Percentiles rank a stretch among this genome's conserved stretches.
phyloP scores from a whole-genome alignment of 495 filamentous ascomycete species.

The Haplographium delicatum region DNA sequence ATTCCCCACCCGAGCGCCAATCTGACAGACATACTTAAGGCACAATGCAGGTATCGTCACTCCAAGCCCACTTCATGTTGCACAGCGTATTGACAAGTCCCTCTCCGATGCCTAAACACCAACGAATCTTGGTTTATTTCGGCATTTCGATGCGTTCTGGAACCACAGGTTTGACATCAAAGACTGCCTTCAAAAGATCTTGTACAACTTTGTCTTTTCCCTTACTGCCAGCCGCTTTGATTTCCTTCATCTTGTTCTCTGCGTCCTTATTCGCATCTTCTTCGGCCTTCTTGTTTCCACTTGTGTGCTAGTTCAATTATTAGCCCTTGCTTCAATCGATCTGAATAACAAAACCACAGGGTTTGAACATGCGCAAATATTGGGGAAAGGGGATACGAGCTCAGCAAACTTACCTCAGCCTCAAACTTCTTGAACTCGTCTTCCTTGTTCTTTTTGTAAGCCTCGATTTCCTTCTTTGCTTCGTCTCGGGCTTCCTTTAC shows the following conservation, averaged over 20 bases:
- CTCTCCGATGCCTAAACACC: background rate
- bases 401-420: constrained; percentile 61
- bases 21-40: background rate
- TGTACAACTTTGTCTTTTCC: constrained; percentile 73
- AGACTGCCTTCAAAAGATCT: constrained; percentile 72
- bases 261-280: constrained; percentile 58
- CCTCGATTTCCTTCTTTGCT: constrained; percentile 97
- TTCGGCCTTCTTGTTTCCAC: constrained; percentile 50
- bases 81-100: background rate
- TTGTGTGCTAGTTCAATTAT: constrained; percentile 36
- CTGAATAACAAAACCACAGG: background rate
- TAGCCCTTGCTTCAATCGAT: background rate
- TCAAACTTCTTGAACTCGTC: constrained; percentile 94
- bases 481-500: constrained; percentile 93
- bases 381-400: background rate
- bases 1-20: no score
- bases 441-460: constrained; percentile 85
- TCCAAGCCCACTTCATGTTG: background rate
- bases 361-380: background rate
- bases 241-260: constrained; percentile 69
- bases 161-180: constrained; percentile 68
- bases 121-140: constrained; percentile 19
- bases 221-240: constrained; percentile 72
- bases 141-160: constrained; percentile 35
- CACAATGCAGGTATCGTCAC: background rate